Conservation (phyloP, 805 yeast genomes). For the Candida suzukii region DNA sequence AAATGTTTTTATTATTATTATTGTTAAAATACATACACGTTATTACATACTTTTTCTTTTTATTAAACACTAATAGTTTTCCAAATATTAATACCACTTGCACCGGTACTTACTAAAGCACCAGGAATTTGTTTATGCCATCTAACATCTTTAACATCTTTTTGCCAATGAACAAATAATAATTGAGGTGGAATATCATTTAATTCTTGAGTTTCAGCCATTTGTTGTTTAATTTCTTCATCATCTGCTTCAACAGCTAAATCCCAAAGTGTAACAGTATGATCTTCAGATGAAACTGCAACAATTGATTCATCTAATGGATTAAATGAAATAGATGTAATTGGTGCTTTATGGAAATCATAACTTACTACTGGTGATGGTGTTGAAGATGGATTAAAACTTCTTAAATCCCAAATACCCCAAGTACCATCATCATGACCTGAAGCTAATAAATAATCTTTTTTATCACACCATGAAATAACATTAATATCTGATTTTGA, state of each 20-base stretch:
- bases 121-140: slow-evolving; percentile 99
- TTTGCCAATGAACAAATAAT: slow-evolving; percentile 96
- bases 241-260: slow-evolving; percentile 96
- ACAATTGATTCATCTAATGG: slow-evolving; percentile 93
- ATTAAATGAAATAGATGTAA: slow-evolving; percentile 90
- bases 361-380: slow-evolving; percentile 79
- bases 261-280: slow-evolving; percentile 97
- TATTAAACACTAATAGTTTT: slow-evolving; percentile 85
- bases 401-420: slow-evolving; percentile 97
- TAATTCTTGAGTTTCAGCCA: slow-evolving; percentile 68
- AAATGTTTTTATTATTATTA: too few species aligned
- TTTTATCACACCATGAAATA: slow-evolving; percentile 88
- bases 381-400: slow-evolving; percentile 55
- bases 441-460: slow-evolving; percentile 81
- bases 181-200: slow-evolving; percentile 92
- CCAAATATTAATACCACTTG: slow-evolving; percentile 93
- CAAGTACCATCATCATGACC: slow-evolving; percentile 97
- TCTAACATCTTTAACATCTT: slow-evolving; percentile 93
- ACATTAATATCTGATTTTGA: slow-evolving; percentile 85
- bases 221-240: slow-evolving; percentile 87
- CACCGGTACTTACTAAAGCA: slow-evolving; percentile 87
- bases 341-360: slow-evolving; percentile 89
- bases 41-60: neutral
- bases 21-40: too few species aligned
- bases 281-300: slow-evolving; percentile 94